Evolutionary conservation across 805 yeast species (phyloP).

Genomic region (Wickerhamomyces sydowiorum): DNA sequence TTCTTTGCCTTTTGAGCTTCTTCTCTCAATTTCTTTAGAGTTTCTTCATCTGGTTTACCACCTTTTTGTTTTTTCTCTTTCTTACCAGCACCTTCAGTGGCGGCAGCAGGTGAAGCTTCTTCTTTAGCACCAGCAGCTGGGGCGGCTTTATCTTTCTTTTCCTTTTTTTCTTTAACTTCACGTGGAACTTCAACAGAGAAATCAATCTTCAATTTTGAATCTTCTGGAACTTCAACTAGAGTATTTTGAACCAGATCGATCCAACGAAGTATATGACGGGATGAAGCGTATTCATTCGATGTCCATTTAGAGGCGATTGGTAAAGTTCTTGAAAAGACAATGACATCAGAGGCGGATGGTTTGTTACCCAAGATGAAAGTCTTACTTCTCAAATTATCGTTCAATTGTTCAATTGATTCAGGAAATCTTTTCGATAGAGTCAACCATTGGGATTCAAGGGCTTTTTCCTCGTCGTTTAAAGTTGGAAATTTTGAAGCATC

Average conservation of each 20-base stretch:
- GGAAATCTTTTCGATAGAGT: conserved; percentile 65
- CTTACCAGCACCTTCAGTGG: conserved; percentile 26
- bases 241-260: conserved; percentile 77
- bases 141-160: conserved; percentile 43
- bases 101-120: conserved; percentile 16
- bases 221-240: conserved; percentile 46
- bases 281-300: conserved; percentile 45
- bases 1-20: conserved; percentile 58
- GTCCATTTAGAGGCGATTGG: conserved; percentile 56
- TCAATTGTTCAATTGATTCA: conserved; percentile 49
- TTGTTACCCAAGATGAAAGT: conserved; percentile 67
- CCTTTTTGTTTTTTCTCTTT: conserved; percentile 39
- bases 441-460: conserved; percentile 73
- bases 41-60: conserved; percentile 44
- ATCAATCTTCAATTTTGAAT: conserved; percentile 51
- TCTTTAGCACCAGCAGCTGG: conserved; percentile 17
- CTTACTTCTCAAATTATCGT: conserved; percentile 58
- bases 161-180: conserved; percentile 57
- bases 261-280: conserved; percentile 92
- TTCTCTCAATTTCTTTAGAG: conserved; percentile 40
- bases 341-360: conserved; percentile 67
- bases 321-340: conserved; percentile 59
- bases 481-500: conserved; percentile 20
- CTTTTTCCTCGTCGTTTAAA: conserved; percentile 48
- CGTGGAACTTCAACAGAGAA: conserved; percentile 62